Evolutionary conservation across 306 rosid genomes (phyloP), one percentile per base, ranked within the genome.

Genomic region (Vachellia pachyceras): DNA sequence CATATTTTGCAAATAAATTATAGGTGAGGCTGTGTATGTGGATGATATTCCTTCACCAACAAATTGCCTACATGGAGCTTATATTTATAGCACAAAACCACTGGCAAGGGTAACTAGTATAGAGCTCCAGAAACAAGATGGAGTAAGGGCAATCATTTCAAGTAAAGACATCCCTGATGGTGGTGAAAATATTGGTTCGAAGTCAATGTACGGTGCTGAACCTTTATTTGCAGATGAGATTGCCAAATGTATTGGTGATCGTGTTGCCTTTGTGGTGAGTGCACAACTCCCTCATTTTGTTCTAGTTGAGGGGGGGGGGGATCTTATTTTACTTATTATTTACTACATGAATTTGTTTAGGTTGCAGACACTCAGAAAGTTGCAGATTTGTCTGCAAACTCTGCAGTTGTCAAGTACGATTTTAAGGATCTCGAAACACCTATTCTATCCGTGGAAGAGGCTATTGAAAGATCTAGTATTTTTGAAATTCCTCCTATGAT

Each of bases 1-100:
- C 12, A 13, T 50, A 1, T 50, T 50, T 57, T 78, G 69, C 72
- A 58, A 65, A 82, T 82, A 44, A 83, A 86, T 68, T 73, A n/a
- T 79, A 95, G 99, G 99, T 29, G 99, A 95, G 86, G 98, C 99
- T 85, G 86, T 95, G 47, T 95, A 69, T 75, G 95, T 93, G 82
- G 96, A 91, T 75, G 99, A 95, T 86, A 93, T 95, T 85, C 99
- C 98, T 23, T 88, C 99, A 45, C 97, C 98, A 4, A 12, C 70
- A 72, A 85, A 90, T 89, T 95, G 99, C 85, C 80, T 91, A 7
- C 72, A 93, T 45, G 99, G 98, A 63, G 89, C 98, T 44, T 89
- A 86, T 70, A 79, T 95, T 75, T 88, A 85, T 84, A 95, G 98
- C 79, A 77, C 86, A 52, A 86, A 88, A 65, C 96, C 99, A 65